Percentiles rank a stretch among this genome's conserved stretches.
Conservation (phyloP, 2,329 filamentous ascomycete genomes). For the Claviceps purpurea region DNA sequence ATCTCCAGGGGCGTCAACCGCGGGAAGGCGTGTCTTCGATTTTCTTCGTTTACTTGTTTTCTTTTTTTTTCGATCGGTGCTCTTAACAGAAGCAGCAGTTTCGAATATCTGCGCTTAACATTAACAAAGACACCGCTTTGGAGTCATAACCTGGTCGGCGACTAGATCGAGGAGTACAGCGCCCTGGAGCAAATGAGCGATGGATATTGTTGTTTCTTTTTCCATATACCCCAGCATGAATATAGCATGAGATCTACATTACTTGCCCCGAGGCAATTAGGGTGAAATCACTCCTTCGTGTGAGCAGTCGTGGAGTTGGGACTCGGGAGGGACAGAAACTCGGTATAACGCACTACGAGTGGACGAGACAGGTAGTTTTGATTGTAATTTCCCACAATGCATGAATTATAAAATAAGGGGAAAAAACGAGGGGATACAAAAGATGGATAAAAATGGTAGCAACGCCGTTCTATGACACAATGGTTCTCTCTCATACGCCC, state of each 20-base stretch:
- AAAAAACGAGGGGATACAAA: background rate
- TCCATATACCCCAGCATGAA: background rate
- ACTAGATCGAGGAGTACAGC: background rate
- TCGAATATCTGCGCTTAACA: background rate
- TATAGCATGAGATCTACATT: background rate
- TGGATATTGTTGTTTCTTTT: background rate
- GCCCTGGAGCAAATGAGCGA: background rate
- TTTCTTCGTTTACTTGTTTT: background rate
- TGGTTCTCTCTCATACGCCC: background rate
- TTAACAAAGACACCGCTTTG: background rate
- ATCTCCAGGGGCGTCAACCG: background rate
- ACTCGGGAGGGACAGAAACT: no score
- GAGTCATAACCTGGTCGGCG: background rate
- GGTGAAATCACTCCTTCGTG: no score
- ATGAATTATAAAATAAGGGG: background rate
- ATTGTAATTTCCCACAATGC: no score
- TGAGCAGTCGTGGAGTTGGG: no score
- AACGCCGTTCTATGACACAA: background rate
- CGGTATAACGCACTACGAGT: no score
- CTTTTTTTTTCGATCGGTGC: background rate
- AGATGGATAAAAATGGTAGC: background rate
- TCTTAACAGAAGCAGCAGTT: background rate
- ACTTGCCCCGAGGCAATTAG: no score
- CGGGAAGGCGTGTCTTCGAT: background rate
- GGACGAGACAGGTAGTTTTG: no score